Conservation (phyloP, 2,329 filamentous ascomycete genomes). For the Phialophora verrucosa region DNA sequence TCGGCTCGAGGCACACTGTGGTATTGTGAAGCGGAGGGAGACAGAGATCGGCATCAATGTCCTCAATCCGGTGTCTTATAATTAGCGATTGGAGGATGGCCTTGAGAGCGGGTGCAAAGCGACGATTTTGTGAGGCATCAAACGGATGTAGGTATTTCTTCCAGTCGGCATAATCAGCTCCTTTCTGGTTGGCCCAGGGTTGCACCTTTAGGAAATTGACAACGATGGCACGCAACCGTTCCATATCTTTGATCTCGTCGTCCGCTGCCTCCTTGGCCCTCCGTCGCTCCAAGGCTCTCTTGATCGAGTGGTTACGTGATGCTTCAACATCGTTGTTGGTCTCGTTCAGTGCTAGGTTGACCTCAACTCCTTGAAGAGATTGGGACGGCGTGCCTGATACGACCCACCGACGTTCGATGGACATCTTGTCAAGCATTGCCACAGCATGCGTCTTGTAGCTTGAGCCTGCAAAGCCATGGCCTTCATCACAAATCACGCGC, state of each 20-base stretch:
- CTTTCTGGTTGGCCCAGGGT: slow-evolving; percentile 74
- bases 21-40: slow-evolving; percentile 76
- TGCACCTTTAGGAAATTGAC: slow-evolving; percentile 74
- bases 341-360: slow-evolving; percentile 58
- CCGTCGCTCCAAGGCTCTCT: slow-evolving; percentile 29
- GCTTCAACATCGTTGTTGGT: slow-evolving; percentile 33
- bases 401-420: slow-evolving; percentile 78
- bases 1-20: slow-evolving; percentile 76
- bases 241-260: slow-evolving; percentile 67
- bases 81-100: slow-evolving; percentile 78
- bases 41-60: slow-evolving; percentile 67
- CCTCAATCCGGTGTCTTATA: slow-evolving; percentile 75
- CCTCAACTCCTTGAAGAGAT: slow-evolving; percentile 77
- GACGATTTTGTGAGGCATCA: slow-evolving; percentile 60
- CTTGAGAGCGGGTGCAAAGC: slow-evolving; percentile 58
- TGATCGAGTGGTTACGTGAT: slow-evolving; percentile 28
- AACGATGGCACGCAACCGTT: slow-evolving; percentile 70
- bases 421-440: slow-evolving; percentile 59
- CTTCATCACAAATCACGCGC: slow-evolving; percentile 89
- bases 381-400: slow-evolving; percentile 89
- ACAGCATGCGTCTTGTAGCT: slow-evolving; percentile 64
- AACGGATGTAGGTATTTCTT: slow-evolving; percentile 71
- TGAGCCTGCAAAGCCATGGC: slow-evolving; percentile 78
- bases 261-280: slow-evolving; percentile 49
- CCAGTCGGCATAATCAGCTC: slow-evolving; percentile 71